Evolutionary conservation across 768 basidiomycete species (phyloP).

Genomic region (Leccinum incarnatum): DNA sequence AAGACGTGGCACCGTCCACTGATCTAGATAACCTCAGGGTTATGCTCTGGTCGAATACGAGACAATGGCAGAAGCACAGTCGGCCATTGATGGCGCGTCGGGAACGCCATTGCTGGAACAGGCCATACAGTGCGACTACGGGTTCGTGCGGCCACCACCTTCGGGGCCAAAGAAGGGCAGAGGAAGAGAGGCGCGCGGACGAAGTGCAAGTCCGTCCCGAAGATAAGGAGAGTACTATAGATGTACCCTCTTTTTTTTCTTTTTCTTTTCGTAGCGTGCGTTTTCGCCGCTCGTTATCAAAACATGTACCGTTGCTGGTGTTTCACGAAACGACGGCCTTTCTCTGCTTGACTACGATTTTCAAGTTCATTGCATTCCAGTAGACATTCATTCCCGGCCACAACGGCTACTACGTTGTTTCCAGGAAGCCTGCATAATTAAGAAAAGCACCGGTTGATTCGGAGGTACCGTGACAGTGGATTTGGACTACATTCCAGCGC

Average conservation of each 20-base stretch:
- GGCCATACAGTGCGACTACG: slow-evolving; percentile 84
- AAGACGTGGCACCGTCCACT: neutral
- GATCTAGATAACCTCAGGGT: slow-evolving; percentile 51
- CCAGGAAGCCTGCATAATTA: slow-evolving; percentile 1
- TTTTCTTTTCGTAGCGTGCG: neutral
- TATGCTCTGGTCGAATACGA: slow-evolving; percentile 98
- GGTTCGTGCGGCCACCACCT: slow-evolving; percentile 84
- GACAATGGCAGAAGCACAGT: slow-evolving; percentile 90
- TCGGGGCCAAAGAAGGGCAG: slow-evolving; percentile 78
- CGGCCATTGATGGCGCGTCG: slow-evolving; percentile 87
- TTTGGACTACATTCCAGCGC: slow-evolving; percentile 1
- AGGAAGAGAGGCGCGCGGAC: slow-evolving; percentile 55
- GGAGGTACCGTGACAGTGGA: neutral
- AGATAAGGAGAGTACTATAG: slow-evolving; percentile 36
- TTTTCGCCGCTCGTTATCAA: neutral
- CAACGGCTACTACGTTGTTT: neutral
- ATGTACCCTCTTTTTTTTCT: neutral
- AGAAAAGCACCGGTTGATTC: slow-evolving; percentile 1
- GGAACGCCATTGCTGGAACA: slow-evolving; percentile 86
- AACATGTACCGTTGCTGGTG: slow-evolving; percentile 1
- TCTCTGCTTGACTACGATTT: slow-evolving; percentile 5
- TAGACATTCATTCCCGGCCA: slow-evolving; percentile 11
- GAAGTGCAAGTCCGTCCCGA: slow-evolving; percentile 78
- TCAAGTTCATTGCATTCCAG: slow-evolving; percentile 1
- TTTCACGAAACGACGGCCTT: neutral